Base-by-base conservation (phyloP, 2,329 filamentous ascomycete species). In the Westerdykella sp. region DNA sequence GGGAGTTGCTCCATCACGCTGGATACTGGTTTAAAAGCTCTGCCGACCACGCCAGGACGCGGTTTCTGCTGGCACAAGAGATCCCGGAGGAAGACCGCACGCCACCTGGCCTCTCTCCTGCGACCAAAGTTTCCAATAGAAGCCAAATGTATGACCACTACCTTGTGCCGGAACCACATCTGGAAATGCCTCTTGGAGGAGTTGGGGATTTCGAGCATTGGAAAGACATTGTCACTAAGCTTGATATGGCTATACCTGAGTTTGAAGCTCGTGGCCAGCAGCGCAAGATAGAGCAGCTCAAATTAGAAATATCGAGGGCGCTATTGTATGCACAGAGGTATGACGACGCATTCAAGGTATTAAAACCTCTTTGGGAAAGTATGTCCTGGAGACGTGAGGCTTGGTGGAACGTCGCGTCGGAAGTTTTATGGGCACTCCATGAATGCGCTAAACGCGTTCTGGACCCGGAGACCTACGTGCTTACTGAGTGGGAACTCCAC, bases 21-120 rank as follows among this genome's bases (percentile, higher is more conserved):
- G 80, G 79, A 1, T 83, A 83, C 59, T 83, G 79, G 79, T 62
- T 77, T 37, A 69, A 74, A 45, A 65, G 77, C 14, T 71, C 78
- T 6, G 73, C 73, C 11, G 74, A 73, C 39, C 73, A 78, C 53
- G 69, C 76, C 7, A 68, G 71, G 51, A 57, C 62, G 37, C 72
- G 80, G 16, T 74, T 74, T 47, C 53, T 64, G 12, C 66, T 76
- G 37, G 78, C 79, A 5, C 57, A 73, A 39, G 69, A 77, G 18
- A 79, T 82, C 35, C 76, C 79, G 15, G 72, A 75, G 38, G 79
- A 83, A 59, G 79, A 83, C 56, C 70, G 77, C 16, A 67, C 69
- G 18, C 66, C 76, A 9, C 77, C 78, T 9, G 74, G 70, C 9
- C 73, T 78, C 58, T 76, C 74, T 15, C 73, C 78, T 18, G 74